Percentiles rank a stretch among this genome's conserved stretches.
These are phyloP conservation scores for Oryza officinalis DNA, from an alignment of 176 grass and related monocot species.

Conservation along the genomic window DNA sequence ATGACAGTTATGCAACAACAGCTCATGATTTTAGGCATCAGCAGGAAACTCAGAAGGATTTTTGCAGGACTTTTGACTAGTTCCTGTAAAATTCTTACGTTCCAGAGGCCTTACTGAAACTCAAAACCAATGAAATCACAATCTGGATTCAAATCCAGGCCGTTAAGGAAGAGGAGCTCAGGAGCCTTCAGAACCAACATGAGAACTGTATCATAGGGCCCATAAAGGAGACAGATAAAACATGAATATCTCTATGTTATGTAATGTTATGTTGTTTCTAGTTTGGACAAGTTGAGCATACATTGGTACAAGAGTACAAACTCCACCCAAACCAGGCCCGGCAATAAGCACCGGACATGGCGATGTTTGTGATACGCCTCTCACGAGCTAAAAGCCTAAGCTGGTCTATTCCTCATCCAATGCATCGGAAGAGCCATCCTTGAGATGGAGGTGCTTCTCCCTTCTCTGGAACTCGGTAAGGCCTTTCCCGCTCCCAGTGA, in stretches of 20 bases:
- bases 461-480: slow-evolving; percentile 96
- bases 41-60: not conserved
- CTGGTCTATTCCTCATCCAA: slow-evolving; percentile 55
- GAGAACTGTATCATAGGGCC: not conserved
- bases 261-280: slow-evolving; percentile 8
- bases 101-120: not conserved
- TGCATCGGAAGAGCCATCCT: slow-evolving; percentile 52
- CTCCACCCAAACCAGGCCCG: not conserved
- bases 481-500: slow-evolving; percentile 94
- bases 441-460: slow-evolving; percentile 95
- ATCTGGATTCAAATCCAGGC: not conserved
- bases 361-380: not conserved
- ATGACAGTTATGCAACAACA: not conserved
- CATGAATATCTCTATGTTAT: slow-evolving; percentile 8
- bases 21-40: not conserved
- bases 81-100: not conserved
- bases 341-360: not conserved
- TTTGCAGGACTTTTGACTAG: not conserved
- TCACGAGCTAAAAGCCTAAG: not conserved
- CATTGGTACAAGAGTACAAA: slow-evolving; percentile 13
- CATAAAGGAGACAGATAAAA: not conserved
- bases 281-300: slow-evolving; percentile 20
- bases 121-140: not conserved
- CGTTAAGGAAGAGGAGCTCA: too few relatives aligned
- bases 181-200: not conserved